Evolutionary conservation across 139 green algal species (phyloP).

Genomic region (Desmodesmus armatus): DNA sequence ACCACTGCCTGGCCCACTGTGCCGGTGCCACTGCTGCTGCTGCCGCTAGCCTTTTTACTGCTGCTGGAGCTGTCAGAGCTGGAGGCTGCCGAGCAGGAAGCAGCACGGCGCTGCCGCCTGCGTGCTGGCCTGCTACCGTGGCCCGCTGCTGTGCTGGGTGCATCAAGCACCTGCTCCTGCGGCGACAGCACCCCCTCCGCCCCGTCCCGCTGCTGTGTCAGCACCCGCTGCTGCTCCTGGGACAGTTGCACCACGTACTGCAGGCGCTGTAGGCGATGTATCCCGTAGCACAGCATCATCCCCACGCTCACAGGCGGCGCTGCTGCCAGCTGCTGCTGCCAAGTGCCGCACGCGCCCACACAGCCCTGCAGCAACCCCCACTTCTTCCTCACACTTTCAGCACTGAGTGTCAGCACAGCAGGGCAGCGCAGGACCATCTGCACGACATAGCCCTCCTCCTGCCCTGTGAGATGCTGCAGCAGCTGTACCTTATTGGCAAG

Average conservation of each 20-base stretch:
- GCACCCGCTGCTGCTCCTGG: too few species aligned
- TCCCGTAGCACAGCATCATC: constrained; percentile 13
- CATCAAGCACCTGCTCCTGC: too few species aligned
- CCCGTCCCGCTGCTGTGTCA: too few species aligned
- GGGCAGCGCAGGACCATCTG: constrained; percentile 32
- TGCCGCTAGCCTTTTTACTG: neutral
- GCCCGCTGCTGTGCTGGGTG: too few species aligned
- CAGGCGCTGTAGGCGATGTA: neutral
- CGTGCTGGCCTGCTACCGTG: too few species aligned
- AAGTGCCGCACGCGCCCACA: neutral
- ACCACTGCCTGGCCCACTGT: neutral
- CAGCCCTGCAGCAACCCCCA: constrained; percentile 14
- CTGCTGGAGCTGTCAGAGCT: neutral
- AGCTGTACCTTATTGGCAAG: constrained; percentile 34
- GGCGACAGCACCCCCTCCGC: too few species aligned
- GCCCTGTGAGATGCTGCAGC: constrained; percentile 14
- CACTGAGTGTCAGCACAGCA: constrained; percentile 22
- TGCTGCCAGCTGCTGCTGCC: constrained; percentile 9
- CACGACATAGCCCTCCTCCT: neutral
- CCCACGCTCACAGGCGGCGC: constrained; percentile 16
- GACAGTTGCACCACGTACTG: neutral
- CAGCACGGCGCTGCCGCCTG: too few species aligned
- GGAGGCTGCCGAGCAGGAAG: too few species aligned
- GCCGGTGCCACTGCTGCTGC: neutral
- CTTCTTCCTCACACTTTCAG: neutral